Base-by-base conservation (phyloP, 495 filamentous ascomycete species). In the Hypomontagnella submonticulosa region DNA sequence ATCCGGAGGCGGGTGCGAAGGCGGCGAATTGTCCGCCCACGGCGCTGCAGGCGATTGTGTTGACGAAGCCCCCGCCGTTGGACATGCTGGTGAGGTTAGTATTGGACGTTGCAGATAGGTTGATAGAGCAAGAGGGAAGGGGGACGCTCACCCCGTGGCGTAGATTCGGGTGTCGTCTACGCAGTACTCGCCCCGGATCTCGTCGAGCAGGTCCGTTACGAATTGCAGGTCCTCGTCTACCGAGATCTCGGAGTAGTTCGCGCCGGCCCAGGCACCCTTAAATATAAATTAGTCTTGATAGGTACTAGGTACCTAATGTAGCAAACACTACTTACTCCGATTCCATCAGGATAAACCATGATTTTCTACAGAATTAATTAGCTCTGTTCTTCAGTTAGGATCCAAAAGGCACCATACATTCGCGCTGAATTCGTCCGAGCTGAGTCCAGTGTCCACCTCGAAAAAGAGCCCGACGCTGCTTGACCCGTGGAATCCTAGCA, bases 1-100 rank as follows among this genome's bases (percentile, higher is more conserved):
- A 64, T 34, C 72, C 72, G 1, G 72, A 74, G 1, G 72, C 80
- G 0, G 79, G 69, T 10, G 80, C 79, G 58, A 84, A 82, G 2
- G 80, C 81, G 8, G 81, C 81, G 61, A 84, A 81, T 0, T 73
- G 68, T 0, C 49, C 60, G 13, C 76, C 76, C 4, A 69, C 72
- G 4, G 74, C 38, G 58, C 79, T 79, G 67, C 85, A 87, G 0
- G 85, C 84, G 10, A 88, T 77, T 0, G 78, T 74, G 47, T 75
- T 73, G 38, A 80, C 76, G 62, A 87, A 83, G 2, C 83, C 85
- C 4, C 83, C 85, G 36, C 85, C 85, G 61, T 82, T 86, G 2
- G 82, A 85, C 60, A 84, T 83, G 15, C 85, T 55, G 18, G 27
- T 23, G 13, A 15, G 19, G n/a, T 49, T 44, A 33, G 13, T 16